These are phyloP conservation scores for Albifimbria verrucaria DNA, from an alignment of 2,329 filamentous ascomycete genomes.

Conservation along the genomic window DNA sequence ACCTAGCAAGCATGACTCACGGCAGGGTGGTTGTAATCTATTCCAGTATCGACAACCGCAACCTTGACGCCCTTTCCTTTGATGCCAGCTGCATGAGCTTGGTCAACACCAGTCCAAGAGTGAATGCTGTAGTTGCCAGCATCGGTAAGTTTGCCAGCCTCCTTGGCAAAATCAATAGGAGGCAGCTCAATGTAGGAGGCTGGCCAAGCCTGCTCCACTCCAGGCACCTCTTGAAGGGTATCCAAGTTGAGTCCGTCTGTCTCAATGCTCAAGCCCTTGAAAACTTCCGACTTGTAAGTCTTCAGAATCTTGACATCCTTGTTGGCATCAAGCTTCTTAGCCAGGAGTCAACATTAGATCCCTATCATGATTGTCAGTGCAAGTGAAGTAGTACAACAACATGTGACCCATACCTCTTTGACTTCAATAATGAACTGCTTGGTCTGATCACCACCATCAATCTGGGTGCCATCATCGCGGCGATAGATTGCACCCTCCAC, in stretches of 20 bases:
- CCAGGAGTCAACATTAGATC: neutral
- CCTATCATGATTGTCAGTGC: too few species aligned
- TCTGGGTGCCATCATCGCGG: neutral
- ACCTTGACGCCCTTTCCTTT: constrained; percentile 20
- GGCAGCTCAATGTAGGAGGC: constrained; percentile 1
- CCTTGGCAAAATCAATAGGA: neutral
- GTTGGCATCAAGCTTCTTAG: neutral
- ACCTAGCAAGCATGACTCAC: constrained; percentile 5
- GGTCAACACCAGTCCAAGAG: constrained; percentile 18
- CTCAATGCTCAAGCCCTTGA: constrained; percentile 17
- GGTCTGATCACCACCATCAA: neutral
- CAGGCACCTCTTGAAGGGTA: constrained; percentile 11
- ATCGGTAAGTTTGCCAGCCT: neutral
- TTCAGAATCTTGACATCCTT: constrained; percentile 5
- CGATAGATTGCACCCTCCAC: neutral
- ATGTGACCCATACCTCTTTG: neutral
- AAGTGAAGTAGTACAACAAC: too few species aligned
- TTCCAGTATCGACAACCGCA: constrained; percentile 21
- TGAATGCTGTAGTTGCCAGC: constrained; percentile 9
- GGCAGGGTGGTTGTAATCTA: constrained; percentile 19
- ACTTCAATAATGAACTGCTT: constrained; percentile 3
- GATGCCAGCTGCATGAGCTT: constrained; percentile 17
- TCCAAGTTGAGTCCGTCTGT: constrained; percentile 12
- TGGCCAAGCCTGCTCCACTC: constrained; percentile 18
- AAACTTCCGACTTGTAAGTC: constrained; percentile 12